Percentiles rank a stretch among this genome's conserved stretches.
Evolutionary conservation across 225 moss, liverwort and hornwort genomes (phyloP).

Genomic region (Asterella californica): DNA sequence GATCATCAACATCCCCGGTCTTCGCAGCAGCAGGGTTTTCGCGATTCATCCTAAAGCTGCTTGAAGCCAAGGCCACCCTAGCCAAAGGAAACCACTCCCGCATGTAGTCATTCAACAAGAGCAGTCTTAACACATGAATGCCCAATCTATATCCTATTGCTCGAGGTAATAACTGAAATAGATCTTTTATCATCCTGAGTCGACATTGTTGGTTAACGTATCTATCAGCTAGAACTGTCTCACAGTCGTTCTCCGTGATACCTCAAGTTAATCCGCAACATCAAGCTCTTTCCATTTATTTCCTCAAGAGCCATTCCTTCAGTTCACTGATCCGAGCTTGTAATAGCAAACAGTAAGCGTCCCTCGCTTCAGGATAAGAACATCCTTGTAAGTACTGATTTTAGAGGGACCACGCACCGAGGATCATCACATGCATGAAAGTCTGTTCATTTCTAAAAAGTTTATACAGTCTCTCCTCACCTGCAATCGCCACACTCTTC

Average conservation of each 20-base stretch:
- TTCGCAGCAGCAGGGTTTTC: conserved; percentile 68
- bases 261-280: not conserved
- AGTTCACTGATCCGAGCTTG: not conserved
- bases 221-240: not conserved
- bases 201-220: no score
- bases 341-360: not conserved
- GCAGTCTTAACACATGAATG: not conserved
- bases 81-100: conserved; percentile 99
- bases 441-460: not conserved
- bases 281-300: not conserved
- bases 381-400: not conserved
- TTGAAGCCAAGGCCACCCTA: conserved; percentile 85
- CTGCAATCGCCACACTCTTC: no score
- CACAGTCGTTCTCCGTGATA: not conserved
- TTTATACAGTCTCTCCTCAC: no score
- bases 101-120: conserved; percentile 40
- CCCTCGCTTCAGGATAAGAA: not conserved
- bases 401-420: no score
- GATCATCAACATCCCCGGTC: conserved; percentile 73
- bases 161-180: not conserved
- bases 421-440: not conserved
- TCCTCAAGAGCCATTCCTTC: not conserved
- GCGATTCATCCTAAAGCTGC: conserved; percentile 80
- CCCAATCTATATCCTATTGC: not conserved
- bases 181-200: not conserved